Conservation (phyloP, 2,329 filamentous ascomycete species). For the Coccinonectria pachysandricola region DNA sequence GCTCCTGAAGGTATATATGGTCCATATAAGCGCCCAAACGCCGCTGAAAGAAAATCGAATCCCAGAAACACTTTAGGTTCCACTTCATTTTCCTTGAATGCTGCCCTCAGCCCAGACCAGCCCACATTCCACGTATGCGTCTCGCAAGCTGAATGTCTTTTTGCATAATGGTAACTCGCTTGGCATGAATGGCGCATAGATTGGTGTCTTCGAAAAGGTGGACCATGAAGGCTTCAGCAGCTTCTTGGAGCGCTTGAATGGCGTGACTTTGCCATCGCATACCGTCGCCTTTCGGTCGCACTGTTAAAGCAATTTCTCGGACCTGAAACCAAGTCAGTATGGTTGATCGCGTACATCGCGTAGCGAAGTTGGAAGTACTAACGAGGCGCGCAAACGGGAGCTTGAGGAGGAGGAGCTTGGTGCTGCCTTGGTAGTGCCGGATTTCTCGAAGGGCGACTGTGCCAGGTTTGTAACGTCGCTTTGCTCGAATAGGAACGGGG, state of each 20-base stretch:
- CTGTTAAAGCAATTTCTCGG: conserved; percentile 60
- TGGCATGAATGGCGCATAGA: conserved; percentile 92
- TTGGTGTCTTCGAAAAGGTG: conserved; percentile 81
- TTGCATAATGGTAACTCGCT: conserved; percentile 94
- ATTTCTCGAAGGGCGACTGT: conserved; percentile 89
- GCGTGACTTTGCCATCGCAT: conserved; percentile 95
- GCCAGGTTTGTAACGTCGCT: conserved; percentile 62
- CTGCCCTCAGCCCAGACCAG: conserved; percentile 44
- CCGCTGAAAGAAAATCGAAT: too few relatives aligned
- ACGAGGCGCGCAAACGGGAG: conserved; percentile 72
- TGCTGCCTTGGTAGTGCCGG: conserved; percentile 77
- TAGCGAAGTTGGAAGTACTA: too few relatives aligned
- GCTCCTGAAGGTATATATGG: conserved; percentile 16
- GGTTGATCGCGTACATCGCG: too few relatives aligned
- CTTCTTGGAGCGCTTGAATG: conserved; percentile 86
- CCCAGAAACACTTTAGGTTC: too few relatives aligned
- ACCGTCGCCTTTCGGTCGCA: conserved; percentile 53
- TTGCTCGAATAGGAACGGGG: conserved; percentile 52
- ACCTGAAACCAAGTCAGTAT: too few relatives aligned
- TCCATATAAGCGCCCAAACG: conserved; percentile 11
- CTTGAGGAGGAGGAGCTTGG: conserved; percentile 75
- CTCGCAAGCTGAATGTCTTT: conserved; percentile 93
- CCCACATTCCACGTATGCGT: conserved; percentile 69
- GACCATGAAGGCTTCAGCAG: conserved; percentile 90
- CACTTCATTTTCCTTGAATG: conserved; percentile 1